These are phyloP conservation scores for Anacardium occidentale DNA, from an alignment of 345 rosid species.

Conservation along the genomic window DNA sequence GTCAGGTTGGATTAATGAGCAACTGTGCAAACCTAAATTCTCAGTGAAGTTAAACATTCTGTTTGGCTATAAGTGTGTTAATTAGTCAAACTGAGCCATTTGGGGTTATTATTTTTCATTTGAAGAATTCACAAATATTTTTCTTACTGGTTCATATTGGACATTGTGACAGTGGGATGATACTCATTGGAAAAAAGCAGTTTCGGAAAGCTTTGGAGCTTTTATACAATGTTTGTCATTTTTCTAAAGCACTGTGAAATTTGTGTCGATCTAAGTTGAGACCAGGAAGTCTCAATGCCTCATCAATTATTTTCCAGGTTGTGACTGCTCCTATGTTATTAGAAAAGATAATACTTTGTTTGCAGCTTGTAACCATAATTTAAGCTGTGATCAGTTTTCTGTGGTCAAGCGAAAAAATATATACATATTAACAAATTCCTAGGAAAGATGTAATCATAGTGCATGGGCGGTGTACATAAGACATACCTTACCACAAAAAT, in stretches of 20 bases:
- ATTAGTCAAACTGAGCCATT: too few relatives aligned
- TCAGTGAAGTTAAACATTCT: neutral
- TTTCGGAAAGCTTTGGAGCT: slow-evolving; percentile 92
- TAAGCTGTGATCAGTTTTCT: neutral
- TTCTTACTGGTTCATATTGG: slow-evolving; percentile 19
- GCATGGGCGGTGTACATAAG: neutral
- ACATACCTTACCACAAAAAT: neutral
- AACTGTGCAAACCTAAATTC: neutral
- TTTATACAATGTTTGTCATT: slow-evolving; percentile 60
- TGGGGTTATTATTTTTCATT: neutral
- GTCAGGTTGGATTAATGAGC: too few relatives aligned
- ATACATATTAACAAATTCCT: neutral
- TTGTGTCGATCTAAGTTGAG: slow-evolving; percentile 14
- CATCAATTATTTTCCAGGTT: slow-evolving; percentile 47
- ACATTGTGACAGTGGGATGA: slow-evolving; percentile 73
- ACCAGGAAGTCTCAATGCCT: slow-evolving; percentile 14
- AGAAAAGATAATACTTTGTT: neutral
- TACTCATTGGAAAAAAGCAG: slow-evolving; percentile 79
- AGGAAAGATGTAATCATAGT: too few relatives aligned
- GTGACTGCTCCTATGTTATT: slow-evolving; percentile 82
- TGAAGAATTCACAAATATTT: neutral
- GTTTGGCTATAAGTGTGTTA: neutral
- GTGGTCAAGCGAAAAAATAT: neutral
- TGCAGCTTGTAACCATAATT: slow-evolving; percentile 1
- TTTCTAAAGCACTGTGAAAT: slow-evolving; percentile 7